Percentiles rank a stretch among this genome's conserved stretches.
These are phyloP conservation scores for Termitomyces sp. DNA, from an alignment of 768 basidiomycete species.

Conservation along the genomic window DNA sequence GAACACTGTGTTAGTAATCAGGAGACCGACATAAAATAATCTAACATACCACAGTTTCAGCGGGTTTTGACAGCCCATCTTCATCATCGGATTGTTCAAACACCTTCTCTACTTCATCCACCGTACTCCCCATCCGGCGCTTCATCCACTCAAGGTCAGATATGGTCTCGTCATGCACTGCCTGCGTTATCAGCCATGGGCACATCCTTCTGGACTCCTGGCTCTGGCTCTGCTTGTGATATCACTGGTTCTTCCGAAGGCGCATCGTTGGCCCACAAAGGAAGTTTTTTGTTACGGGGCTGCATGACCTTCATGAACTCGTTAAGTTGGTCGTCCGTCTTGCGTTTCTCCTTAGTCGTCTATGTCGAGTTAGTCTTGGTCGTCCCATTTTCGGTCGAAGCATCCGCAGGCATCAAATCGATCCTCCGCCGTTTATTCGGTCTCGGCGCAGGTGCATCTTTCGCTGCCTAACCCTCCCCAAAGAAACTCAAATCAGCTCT, in stretches of 20 bases:
- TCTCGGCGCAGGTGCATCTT: slow-evolving; percentile 63
- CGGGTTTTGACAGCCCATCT: slow-evolving; percentile 20
- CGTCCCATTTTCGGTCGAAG: slow-evolving; percentile 11
- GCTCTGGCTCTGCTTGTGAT: slow-evolving; percentile 8
- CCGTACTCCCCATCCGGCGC: slow-evolving; percentile 52
- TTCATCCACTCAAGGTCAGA: slow-evolving; percentile 80
- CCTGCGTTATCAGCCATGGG: slow-evolving; percentile 12
- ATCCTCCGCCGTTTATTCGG: slow-evolving; percentile 70
- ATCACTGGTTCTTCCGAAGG: slow-evolving; percentile 14
- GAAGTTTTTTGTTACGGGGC: slow-evolving; percentile 52
- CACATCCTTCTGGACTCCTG: slow-evolving; percentile 11
- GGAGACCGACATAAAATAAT: background rate
- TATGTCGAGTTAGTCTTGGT: background rate
- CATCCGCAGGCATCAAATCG: slow-evolving; percentile 28
- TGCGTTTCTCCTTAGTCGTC: slow-evolving; percentile 13
- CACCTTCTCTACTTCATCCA: slow-evolving; percentile 42
- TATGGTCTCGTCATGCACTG: slow-evolving; percentile 35
- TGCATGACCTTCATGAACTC: slow-evolving; percentile 80
- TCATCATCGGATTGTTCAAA: slow-evolving; percentile 69
- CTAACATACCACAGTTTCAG: background rate
- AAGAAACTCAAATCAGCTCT: no score
- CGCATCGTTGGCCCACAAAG: slow-evolving; percentile 63
- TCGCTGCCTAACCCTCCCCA: no score
- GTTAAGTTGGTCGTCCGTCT: slow-evolving; percentile 46
- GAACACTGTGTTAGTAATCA: background rate